Base-by-base conservation (phyloP, 1,284 basidiomycete species). In the Rhodotorula sp. region DNA sequence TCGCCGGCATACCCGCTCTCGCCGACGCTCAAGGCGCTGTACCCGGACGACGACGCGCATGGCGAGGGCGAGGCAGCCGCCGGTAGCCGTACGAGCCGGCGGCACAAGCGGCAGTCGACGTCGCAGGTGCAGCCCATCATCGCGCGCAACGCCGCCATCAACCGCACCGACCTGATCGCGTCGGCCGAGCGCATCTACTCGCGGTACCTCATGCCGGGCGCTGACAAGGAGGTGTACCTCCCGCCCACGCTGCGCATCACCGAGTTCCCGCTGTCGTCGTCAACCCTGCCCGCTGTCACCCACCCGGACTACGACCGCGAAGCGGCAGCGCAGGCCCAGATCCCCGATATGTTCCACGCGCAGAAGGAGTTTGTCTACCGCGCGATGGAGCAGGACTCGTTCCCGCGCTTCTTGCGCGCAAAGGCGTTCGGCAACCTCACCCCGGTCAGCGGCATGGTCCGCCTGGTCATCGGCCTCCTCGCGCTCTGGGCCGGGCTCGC, bases 321-420 rank as follows among this genome's bases (percentile, higher is more conserved):
- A 81, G 82, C 88, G 60, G 88, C 86, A 66, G 85, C 92, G 69
- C 85, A 97, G 86, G 89, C 95, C 1, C 89, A 92, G 75, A 90
- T 99, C 56, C 95, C 96, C 21, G 96, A 98, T 82, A 91, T 98
- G 85, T 99, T 97, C 84, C 93, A 98, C 81, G 84, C 89, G 4
- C 96, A 98, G 83, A 98, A 99, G 84, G 92, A 97, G 80, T 97
- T 97, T 80, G 94, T 95, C 80, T 97, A 96, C 86, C 87, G 92
- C 66, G 93, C 93, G 9, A 96, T 97, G 89, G 95, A 97, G 81
- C 91, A 94, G 82, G 94, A 97, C 80, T 91, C 92, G n/a, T 98
- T 96, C 85, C 93, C 94, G 58, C 87, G 94, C 7, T 99, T 99
- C 86, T 84, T 99, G 66, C 87, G 96, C 67, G 89, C 92, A 9